phyloP scores from a whole-genome alignment of 176 grass and related monocot genomes.

The Ananas comosus region DNA sequence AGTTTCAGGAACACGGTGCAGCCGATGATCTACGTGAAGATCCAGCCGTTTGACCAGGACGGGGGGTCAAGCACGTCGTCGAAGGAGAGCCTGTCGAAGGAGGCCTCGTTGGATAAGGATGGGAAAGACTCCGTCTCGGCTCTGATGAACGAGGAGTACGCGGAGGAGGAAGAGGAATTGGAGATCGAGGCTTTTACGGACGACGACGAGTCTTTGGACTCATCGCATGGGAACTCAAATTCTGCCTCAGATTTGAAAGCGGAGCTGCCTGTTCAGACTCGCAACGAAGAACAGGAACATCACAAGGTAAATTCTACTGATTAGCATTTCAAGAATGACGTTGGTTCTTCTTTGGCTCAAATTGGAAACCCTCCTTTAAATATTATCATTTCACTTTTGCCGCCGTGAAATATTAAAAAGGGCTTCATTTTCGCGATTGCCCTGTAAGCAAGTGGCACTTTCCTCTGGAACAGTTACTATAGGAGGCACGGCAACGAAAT shows the following conservation, averaged over 20 bases:
- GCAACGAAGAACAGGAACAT: neutral
- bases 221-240: neutral
- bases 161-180: neutral
- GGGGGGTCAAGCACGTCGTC: neutral
- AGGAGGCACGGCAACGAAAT: too few relatives aligned
- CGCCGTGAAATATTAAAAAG: too few relatives aligned
- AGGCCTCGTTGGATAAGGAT: neutral
- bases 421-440: too few relatives aligned
- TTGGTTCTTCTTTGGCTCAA: neutral
- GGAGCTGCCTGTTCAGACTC: neutral
- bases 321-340: neutral
- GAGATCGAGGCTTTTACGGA: neutral
- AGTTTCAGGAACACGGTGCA: neutral
- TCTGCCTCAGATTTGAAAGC: neutral
- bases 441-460: too few relatives aligned
- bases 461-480: too few relatives aligned
- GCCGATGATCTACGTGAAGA: neutral
- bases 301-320: neutral
- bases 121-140: neutral
- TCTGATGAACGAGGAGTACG: constrained; percentile 6
- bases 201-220: neutral
- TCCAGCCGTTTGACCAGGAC: neutral
- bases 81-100: too few relatives aligned
- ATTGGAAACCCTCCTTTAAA: too few relatives aligned
- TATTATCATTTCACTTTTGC: too few relatives aligned